A percentile compares a stretch with the other conserved stretches of the same genome.
Evolutionary conservation across 139 green algal genomes (phyloP).

Genomic region (Klebsormidium nitens): DNA sequence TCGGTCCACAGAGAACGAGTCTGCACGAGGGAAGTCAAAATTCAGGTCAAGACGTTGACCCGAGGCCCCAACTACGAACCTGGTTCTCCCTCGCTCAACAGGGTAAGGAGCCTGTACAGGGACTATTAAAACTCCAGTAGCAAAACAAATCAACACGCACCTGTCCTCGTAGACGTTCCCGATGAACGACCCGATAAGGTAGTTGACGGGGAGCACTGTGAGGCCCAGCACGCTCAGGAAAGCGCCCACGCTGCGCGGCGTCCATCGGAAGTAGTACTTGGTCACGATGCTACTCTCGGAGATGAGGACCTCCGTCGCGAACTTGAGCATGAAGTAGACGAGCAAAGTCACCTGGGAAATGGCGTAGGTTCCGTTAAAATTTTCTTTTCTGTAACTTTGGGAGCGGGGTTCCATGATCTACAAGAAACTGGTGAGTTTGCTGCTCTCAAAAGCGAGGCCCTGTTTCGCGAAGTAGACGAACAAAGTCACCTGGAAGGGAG

Average conservation of each 20-base stretch:
- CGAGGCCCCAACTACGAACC: not conserved
- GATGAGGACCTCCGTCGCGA: constrained; percentile 32
- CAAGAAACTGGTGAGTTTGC: constrained; percentile 30
- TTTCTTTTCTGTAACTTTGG: too few species aligned
- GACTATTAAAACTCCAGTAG: not conserved
- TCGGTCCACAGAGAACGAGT: constrained; percentile 32
- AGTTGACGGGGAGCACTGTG: constrained; percentile 25
- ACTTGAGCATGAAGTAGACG: constrained; percentile 41
- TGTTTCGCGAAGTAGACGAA: constrained; percentile 37
- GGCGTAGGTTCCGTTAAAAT: too few species aligned
- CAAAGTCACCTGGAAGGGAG: constrained; percentile 17
- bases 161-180: constrained; percentile 34
- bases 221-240: constrained; percentile 23
- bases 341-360: constrained; percentile 26
- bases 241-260: constrained; percentile 1
- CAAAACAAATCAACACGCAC: not conserved
- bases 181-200: constrained; percentile 21
- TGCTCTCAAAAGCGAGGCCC: constrained; percentile 33
- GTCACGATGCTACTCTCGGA: constrained; percentile 33
- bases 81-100: too few species aligned
- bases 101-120: not conserved
- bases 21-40: not conserved
- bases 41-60: not conserved
- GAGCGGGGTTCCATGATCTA: too few species aligned
- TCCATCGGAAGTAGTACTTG: constrained; percentile 39